Conservation (phyloP, 2,329 filamentous ascomycete species). For the Calonectria honghensis region DNA sequence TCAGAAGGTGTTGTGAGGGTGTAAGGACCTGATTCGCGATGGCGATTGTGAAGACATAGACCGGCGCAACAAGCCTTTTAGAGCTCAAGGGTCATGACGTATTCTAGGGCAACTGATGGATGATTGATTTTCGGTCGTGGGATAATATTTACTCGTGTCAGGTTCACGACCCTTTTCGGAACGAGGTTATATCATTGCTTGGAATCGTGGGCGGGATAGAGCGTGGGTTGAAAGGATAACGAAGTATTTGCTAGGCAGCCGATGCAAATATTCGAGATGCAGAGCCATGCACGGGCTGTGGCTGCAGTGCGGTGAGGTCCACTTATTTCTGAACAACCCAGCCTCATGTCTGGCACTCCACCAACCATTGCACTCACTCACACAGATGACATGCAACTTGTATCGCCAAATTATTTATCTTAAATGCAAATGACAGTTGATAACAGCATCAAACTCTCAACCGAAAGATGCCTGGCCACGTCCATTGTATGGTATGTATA, state of each 20-base stretch:
- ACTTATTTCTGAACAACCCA: constrained; percentile 12
- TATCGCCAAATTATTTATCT: not conserved
- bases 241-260: constrained; percentile 14
- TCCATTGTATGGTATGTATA: constrained; percentile 30
- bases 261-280: constrained; percentile 15
- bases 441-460: not conserved
- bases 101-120: constrained; percentile 3
- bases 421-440: not conserved
- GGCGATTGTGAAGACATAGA: constrained; percentile 42
- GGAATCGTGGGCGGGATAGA: not conserved
- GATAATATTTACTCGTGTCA: not conserved
- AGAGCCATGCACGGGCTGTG: constrained; percentile 16
- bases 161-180: constrained; percentile 18
- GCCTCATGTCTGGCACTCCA: constrained; percentile 20
- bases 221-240: constrained; percentile 12
- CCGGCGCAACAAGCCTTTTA: constrained; percentile 46
- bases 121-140: not conserved
- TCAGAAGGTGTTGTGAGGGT: constrained; percentile 14
- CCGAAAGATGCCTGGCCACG: not conserved
- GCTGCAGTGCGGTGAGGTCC: constrained; percentile 11
- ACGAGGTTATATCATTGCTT: constrained; percentile 13
- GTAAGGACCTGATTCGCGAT: constrained; percentile 37
- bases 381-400: not conserved
- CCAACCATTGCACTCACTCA: not conserved
- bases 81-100: constrained; percentile 42